A percentile compares a stretch with the other conserved stretches of the same genome.
These are phyloP conservation scores for Delonix regia DNA, from an alignment of 306 rosid genomes.

Conservation along the genomic window DNA sequence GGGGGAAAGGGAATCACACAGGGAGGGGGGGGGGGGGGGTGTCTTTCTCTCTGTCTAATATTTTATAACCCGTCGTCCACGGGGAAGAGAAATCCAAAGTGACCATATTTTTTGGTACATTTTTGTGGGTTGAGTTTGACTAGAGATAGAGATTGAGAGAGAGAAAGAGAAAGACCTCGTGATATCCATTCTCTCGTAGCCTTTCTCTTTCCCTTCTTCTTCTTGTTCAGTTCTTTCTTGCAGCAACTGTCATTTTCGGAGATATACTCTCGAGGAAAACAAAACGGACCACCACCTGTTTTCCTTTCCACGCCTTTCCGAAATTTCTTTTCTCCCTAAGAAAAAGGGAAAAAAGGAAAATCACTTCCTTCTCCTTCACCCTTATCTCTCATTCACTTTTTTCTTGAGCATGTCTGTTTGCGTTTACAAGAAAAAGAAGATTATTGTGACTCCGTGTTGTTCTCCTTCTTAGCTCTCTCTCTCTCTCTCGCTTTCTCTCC, in stretches of 20 bases:
- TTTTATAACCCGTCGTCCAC: constrained; percentile 59
- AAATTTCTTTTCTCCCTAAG: background rate
- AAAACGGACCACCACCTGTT: constrained; percentile 54
- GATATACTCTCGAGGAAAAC: constrained; percentile 71
- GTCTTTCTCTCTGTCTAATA: constrained; percentile 53
- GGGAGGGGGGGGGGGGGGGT: constrained; percentile 15
- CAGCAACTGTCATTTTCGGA: constrained; percentile 83
- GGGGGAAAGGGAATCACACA: constrained; percentile 66
- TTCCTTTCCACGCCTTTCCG: constrained; percentile 48
- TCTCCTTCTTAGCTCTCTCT: constrained; percentile 26
- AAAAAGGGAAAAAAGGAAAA: too few species aligned
- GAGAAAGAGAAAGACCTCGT: constrained; percentile 36
- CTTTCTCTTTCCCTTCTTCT: background rate
- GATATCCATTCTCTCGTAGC: constrained; percentile 20
- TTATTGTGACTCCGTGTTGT: constrained; percentile 32
- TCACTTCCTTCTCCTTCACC: constrained; percentile 27
- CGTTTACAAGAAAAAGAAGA: constrained; percentile 37
- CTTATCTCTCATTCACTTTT: constrained; percentile 39
- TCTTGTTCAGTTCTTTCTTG: constrained; percentile 13
- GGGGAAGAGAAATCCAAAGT: constrained; percentile 53
- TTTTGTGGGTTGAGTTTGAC: constrained; percentile 37
- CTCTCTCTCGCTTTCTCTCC: background rate
- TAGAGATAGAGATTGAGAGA: constrained; percentile 29
- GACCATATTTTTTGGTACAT: constrained; percentile 31
- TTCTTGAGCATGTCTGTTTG: constrained; percentile 50